Base-by-base conservation (phyloP, 768 basidiomycete species). In the Psilocybe cyanescens region DNA sequence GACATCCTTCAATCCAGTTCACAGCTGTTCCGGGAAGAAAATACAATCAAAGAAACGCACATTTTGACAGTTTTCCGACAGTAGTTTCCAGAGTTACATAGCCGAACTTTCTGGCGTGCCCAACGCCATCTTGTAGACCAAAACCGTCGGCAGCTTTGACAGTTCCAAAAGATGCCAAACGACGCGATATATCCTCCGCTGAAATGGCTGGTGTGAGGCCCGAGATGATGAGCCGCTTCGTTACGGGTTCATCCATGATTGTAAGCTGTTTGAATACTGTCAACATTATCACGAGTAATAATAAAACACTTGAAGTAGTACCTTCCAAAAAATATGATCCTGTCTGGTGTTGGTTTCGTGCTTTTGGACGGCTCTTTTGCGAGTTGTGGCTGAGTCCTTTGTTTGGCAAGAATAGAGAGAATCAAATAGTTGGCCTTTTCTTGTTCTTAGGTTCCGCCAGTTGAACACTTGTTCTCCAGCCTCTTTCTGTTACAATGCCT, bases 81-180 rank as follows among this genome's bases (percentile, higher is more conserved):
- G 85, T 87, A 3, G 85, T 85, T 70, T 90, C 86, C 12, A 95
- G 73, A 2, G 90, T 92, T 17, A 89, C 82, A 74, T 86, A 92
- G 1, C 81, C 93, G 68, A 90, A 95, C 69, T 85, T 89, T 69
- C 86, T 78, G 2, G 86, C 87, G 64, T 84, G 79, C 1, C 89
- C 91, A 0, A 92, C 71, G 0, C 79, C 89, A 67, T 94, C 87
- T 19, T 78, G 70, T 45, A 78, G 71, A 2, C 88, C 91, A 57
- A 93, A 82, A 2, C 91, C 91, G 67, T 94, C 89, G 14, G 92
- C 73, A 12, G 84, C 78, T 64, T 79, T 85, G 11, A 94, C 87
- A 0, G 78, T 84, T 9, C 91, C 92, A 70, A 93, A 94, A 1
- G 81, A 75, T 0, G 83, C 82, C 2, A 92, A 78, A 39, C 86